Evolutionary conservation across 192 early-diverging fungal species (phyloP), one percentile per base, ranked within the genome.

Genomic region (Coemansia sp.): DNA sequence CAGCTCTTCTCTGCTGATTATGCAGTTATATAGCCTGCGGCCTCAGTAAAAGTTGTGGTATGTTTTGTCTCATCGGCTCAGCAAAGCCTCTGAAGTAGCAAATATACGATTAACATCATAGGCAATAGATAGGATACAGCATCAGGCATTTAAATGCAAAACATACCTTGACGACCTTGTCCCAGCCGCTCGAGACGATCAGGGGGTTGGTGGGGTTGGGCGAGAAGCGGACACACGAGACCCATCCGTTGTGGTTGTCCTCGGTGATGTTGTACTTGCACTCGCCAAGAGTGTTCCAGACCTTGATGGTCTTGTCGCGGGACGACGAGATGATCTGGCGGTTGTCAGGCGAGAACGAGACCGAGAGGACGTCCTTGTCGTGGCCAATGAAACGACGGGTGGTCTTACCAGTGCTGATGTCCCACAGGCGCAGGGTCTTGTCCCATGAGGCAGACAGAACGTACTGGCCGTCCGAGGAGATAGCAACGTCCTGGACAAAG

Each of bases 241-340:
- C 92, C 97, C 97, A 99, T 80, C 96, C 94, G 80, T 89, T 84
- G 93, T 99, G 97, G 74, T 93, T 92, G 72, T 98, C 93, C 70
- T 97, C 92, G 71, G 87, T 89, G 81, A 99, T 91, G 89, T 90
- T 95, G 90, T 89, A 94, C 92, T 99, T 99, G 94, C 97, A 98
- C 86, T 99, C 97, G 74, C 95, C 97, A 34, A 99, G 88, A 61
- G 95, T 99, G 93, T 99, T 98, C 97, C 97, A 99, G 78, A 99
- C 86, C 91, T 98, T 99, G 90, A 99, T 97, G 82, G 88, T 89
- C 90, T 95, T 96, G 86, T 99, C 97, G 81, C 95, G 93, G 71
- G 95, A 95, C 69, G 92, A 94, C 63, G 95, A 97, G 64, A 99
- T 94, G 72, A 99, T 98, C 88, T 98, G 95, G 76, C 95, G 93